Evolutionary conservation across 345 rosid species (phyloP).

Genomic region (Euphorbia tirucalli): DNA sequence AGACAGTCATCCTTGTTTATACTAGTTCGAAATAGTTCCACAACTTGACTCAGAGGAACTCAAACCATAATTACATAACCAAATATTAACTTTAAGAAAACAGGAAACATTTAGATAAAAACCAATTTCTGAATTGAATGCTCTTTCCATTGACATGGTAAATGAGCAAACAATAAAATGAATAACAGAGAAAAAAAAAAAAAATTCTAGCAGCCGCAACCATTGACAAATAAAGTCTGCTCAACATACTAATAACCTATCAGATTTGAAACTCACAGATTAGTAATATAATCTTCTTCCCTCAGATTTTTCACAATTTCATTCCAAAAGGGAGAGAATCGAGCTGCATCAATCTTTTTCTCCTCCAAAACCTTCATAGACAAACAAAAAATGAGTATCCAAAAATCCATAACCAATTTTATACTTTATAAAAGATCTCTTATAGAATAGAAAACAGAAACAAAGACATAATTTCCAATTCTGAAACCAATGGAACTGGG

Average conservation of each 20-base stretch:
- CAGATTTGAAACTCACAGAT: conserved; percentile 53
- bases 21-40: too few species aligned
- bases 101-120: too few species aligned
- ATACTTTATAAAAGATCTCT: background rate
- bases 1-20: too few species aligned
- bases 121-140: too few species aligned
- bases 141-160: background rate
- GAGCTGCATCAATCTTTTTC: conserved; percentile 75
- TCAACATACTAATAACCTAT: conserved; percentile 6
- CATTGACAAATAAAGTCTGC: background rate
- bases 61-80: background rate
- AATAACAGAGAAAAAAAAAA: background rate
- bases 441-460: too few species aligned
- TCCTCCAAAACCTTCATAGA: conserved; percentile 51
- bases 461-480: too few species aligned
- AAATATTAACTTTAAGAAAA: too few species aligned
- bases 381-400: conserved; percentile 1
- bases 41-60: background rate
- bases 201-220: background rate
- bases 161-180: background rate
- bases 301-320: conserved; percentile 80
- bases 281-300: conserved; percentile 88
- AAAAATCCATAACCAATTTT: background rate
- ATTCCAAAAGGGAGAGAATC: conserved; percentile 94
- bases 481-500: too few species aligned